A percentile compares a stretch with the other conserved stretches of the same genome.
These are phyloP conservation scores for Curvularia spicifera DNA, from an alignment of 2,329 filamentous ascomycete genomes.

Conservation along the genomic window DNA sequence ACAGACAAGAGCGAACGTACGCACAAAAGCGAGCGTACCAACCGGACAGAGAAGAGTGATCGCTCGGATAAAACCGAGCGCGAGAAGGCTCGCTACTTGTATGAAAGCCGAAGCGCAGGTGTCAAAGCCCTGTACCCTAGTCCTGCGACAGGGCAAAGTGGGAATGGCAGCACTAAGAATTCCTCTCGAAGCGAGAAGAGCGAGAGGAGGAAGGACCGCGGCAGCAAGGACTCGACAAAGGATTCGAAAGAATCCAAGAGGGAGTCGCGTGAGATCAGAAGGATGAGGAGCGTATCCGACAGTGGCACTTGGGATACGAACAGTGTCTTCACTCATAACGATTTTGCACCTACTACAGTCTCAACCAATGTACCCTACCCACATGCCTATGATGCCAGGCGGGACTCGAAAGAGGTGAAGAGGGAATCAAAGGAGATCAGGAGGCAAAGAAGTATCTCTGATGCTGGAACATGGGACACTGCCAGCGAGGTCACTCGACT, in stretches of 20 bases:
- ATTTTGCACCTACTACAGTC: slow-evolving; percentile 23
- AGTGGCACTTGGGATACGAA: slow-evolving; percentile 39
- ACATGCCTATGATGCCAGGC: slow-evolving; percentile 9
- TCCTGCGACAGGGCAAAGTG: slow-evolving; percentile 20
- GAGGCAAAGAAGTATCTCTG: slow-evolving; percentile 14
- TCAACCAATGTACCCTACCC: slow-evolving; percentile 19
- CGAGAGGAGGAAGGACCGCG: slow-evolving; percentile 26
- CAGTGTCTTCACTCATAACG: slow-evolving; percentile 28
- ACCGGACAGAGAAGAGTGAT: slow-evolving; percentile 26
- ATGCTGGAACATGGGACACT: slow-evolving; percentile 18
- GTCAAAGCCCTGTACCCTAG: slow-evolving; percentile 49
- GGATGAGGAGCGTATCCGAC: slow-evolving; percentile 25
- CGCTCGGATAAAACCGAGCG: slow-evolving; percentile 29
- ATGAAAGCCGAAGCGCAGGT: slow-evolving; percentile 47
- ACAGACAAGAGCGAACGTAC: slow-evolving; percentile 26
- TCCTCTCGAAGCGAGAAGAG: slow-evolving; percentile 26
- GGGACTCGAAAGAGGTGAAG: slow-evolving; percentile 18
- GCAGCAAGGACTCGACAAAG: slow-evolving; percentile 24
- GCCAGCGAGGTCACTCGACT: slow-evolving; percentile 11
- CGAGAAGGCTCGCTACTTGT: slow-evolving; percentile 41
- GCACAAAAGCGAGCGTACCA: slow-evolving; percentile 23
- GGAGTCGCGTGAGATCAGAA: slow-evolving; percentile 15
- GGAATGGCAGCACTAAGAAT: slow-evolving; percentile 25
- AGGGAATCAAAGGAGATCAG: slow-evolving; percentile 15
- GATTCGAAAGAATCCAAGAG: slow-evolving; percentile 16